Evolutionary conservation across 768 basidiomycete species (phyloP).

Genomic region (Termitomyces sp.): DNA sequence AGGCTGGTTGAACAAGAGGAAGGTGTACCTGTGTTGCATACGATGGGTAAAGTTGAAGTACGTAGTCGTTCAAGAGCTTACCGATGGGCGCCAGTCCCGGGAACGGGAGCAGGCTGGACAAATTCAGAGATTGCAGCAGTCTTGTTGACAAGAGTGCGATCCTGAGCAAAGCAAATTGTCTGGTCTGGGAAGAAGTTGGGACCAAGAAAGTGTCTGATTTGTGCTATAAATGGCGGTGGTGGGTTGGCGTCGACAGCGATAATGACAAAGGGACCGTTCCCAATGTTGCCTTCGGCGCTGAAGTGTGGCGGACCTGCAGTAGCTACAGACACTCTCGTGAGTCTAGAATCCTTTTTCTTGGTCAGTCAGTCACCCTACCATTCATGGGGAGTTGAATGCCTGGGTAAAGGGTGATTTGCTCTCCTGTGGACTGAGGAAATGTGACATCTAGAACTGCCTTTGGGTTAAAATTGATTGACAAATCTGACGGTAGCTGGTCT

Average conservation of each 20-base stretch:
- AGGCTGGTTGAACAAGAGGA: background rate
- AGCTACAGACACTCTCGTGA: background rate
- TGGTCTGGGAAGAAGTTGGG: background rate
- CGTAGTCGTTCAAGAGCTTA: background rate
- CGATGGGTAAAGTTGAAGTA: background rate
- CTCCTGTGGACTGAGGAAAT: constrained; percentile 17
- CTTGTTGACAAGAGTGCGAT: background rate
- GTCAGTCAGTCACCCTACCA: constrained; percentile 2
- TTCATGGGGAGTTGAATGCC: constrained; percentile 17
- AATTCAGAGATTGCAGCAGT: background rate
- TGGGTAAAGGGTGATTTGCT: constrained; percentile 19
- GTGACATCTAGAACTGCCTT: constrained; percentile 27
- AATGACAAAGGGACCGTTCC: background rate
- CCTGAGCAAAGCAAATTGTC: background rate
- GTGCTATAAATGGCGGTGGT: background rate
- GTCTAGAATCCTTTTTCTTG: background rate
- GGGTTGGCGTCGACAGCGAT: background rate
- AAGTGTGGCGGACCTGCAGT: background rate
- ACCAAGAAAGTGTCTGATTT: background rate
- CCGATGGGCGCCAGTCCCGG: background rate
- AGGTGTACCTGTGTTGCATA: background rate
- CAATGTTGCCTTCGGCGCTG: background rate
- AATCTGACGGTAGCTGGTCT: constrained; percentile 25
- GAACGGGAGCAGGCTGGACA: background rate
- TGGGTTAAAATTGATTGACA: constrained; percentile 27